phyloP scores from a whole-genome alignment of 352 stramenopile species.

The Aphanomyces euteiches region DNA sequence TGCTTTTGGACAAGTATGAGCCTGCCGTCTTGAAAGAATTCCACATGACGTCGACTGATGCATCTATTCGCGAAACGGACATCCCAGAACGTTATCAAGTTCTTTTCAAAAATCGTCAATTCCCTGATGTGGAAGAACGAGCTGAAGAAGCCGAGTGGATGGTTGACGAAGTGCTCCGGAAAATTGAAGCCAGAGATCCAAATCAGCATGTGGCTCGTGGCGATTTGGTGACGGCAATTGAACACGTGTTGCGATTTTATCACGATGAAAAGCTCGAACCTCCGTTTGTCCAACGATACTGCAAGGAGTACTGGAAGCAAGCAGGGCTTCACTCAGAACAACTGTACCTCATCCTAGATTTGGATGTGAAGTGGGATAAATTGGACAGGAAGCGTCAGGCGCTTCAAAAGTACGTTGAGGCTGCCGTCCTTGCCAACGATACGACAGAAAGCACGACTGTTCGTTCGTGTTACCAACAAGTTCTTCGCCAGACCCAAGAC shows the following conservation, averaged over 20 bases:
- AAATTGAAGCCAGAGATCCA: constrained; percentile 56
- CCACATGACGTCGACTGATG: constrained; percentile 85
- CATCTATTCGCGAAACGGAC: constrained; percentile 75
- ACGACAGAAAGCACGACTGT: constrained; percentile 77
- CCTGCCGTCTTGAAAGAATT: constrained; percentile 82
- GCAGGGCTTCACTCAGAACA: constrained; percentile 75
- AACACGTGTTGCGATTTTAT: constrained; percentile 85
- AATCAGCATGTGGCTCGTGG: constrained; percentile 50
- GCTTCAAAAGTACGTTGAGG: constrained; percentile 66
- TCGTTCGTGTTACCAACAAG: constrained; percentile 73
- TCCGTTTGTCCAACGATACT: constrained; percentile 86
- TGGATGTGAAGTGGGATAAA: constrained; percentile 88
- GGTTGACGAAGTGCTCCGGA: constrained; percentile 81
- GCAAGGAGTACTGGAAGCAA: constrained; percentile 88
- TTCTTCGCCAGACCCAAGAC: constrained; percentile 68
- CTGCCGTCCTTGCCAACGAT: constrained; percentile 57
- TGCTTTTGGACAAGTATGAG: constrained; percentile 85
- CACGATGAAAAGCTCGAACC: constrained; percentile 86
- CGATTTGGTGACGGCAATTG: constrained; percentile 84
- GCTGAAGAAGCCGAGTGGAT: constrained; percentile 88
- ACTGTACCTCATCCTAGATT: constrained; percentile 81
- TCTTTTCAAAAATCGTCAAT: constrained; percentile 57
- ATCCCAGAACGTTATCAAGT: constrained; percentile 76
- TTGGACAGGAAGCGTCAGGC: constrained; percentile 74
- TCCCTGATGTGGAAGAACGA: constrained; percentile 78